Percentiles rank a stretch among this genome's conserved stretches.
phyloP scores from a whole-genome alignment of 2,329 filamentous ascomycete species.

The Pseudogymnoascus sp. region DNA sequence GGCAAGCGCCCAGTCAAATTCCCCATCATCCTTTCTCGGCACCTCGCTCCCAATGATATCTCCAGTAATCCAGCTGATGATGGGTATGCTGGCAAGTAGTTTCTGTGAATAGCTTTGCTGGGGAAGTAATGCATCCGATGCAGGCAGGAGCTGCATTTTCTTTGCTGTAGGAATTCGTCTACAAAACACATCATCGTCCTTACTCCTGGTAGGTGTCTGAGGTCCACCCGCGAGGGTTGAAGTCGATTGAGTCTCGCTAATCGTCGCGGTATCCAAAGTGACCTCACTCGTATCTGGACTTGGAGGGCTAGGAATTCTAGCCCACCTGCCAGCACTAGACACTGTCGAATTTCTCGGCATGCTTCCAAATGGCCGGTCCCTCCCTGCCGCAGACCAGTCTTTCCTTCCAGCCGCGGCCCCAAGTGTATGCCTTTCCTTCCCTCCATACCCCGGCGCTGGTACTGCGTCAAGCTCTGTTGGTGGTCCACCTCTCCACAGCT shows the following conservation, averaged over 20 bases:
- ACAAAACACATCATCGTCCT: constrained; percentile 42
- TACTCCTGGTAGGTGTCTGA: constrained; percentile 11
- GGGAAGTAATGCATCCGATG: constrained; percentile 62
- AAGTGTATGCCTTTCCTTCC: background rate
- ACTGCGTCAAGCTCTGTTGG: constrained; percentile 57
- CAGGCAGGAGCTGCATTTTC: constrained; percentile 55
- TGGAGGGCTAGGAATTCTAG: background rate
- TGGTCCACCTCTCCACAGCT: constrained; percentile 57
- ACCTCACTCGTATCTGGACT: constrained; percentile 19
- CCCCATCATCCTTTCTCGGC: constrained; percentile 62
- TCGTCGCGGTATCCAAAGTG: constrained; percentile 49
- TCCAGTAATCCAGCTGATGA: constrained; percentile 63
- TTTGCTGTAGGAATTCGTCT: constrained; percentile 59
- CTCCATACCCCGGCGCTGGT: constrained; percentile 25
- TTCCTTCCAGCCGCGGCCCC: background rate
- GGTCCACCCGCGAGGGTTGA: constrained; percentile 20
- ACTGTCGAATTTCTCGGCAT: constrained; percentile 1
- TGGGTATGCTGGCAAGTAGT: constrained; percentile 55
- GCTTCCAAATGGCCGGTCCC: background rate
- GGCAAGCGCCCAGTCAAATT: constrained; percentile 66
- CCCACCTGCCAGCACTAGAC: background rate
- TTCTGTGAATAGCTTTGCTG: constrained; percentile 58
- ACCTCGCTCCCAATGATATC: constrained; percentile 68
- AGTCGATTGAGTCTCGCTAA: constrained; percentile 24
- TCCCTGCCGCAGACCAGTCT: background rate